Evolutionary conservation across 768 basidiomycete genomes (phyloP).

Genomic region (Tylopilus felleus): DNA sequence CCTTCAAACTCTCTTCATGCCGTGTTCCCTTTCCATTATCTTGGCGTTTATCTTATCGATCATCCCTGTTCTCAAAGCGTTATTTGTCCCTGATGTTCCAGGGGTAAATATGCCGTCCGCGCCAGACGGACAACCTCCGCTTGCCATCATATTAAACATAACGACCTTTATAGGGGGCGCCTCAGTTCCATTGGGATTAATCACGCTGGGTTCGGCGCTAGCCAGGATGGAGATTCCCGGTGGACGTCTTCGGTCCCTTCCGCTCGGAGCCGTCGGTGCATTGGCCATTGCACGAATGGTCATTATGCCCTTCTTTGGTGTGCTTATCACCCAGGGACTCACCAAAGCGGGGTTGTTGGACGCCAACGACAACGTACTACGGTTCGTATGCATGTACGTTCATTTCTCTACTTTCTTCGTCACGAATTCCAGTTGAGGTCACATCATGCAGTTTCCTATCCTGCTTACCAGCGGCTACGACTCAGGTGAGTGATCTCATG

Average conservation of each 20-base stretch:
- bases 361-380: constrained; percentile 52
- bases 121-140: constrained; percentile 66
- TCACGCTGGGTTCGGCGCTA: constrained; percentile 60
- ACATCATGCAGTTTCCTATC: constrained; percentile 46
- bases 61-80: constrained; percentile 53
- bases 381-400: constrained; percentile 67
- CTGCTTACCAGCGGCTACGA: constrained; percentile 59
- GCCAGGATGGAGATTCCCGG: constrained; percentile 54
- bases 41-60: constrained; percentile 54
- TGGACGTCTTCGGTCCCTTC: constrained; percentile 42
- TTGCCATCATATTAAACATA: constrained; percentile 57
- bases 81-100: constrained; percentile 49
- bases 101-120: constrained; percentile 45
- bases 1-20: constrained; percentile 40
- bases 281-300: constrained; percentile 56
- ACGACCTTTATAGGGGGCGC: constrained; percentile 58
- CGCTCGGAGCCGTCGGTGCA: constrained; percentile 49
- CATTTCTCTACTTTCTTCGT: not conserved
- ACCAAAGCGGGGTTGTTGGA: constrained; percentile 45
- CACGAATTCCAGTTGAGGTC: not conserved
- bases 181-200: constrained; percentile 59
- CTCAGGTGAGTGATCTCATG: constrained; percentile 40
- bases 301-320: constrained; percentile 58
- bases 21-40: constrained; percentile 53
- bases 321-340: constrained; percentile 53